Conservation (phyloP, 2,329 filamentous ascomycete genomes). For the Fusarium redolens region DNA sequence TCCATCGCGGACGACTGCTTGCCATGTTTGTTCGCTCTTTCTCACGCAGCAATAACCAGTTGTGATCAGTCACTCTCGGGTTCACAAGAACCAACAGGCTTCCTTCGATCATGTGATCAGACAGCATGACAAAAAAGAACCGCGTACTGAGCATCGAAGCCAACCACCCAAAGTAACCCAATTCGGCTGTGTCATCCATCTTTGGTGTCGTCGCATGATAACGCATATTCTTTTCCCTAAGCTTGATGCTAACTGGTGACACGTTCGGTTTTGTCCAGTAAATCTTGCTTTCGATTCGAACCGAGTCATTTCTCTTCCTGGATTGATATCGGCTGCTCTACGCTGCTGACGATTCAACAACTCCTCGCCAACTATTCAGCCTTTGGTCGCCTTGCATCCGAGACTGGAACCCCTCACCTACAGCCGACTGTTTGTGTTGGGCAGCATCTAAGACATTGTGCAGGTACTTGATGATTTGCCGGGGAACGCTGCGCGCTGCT, state of each 20-base stretch:
- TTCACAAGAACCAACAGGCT: slow-evolving; percentile 26
- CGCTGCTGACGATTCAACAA: slow-evolving; percentile 21
- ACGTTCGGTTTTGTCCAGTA: slow-evolving; percentile 6
- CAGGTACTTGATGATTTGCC: slow-evolving; percentile 34
- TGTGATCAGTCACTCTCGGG: slow-evolving; percentile 36
- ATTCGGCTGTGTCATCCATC: slow-evolving; percentile 35
- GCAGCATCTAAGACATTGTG: slow-evolving; percentile 36
- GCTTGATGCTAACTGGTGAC: slow-evolving; percentile 16
- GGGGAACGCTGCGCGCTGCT: slow-evolving; percentile 29
- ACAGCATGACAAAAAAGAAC: slow-evolving; percentile 17
- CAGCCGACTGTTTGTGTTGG: slow-evolving; percentile 17
- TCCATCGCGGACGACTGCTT: slow-evolving; percentile 14
- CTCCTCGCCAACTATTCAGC: slow-evolving; percentile 8
- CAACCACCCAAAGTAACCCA: slow-evolving; percentile 31
- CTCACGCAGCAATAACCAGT: slow-evolving; percentile 11
- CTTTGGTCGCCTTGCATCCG: slow-evolving; percentile 32
- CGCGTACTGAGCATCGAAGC: slow-evolving; percentile 7
- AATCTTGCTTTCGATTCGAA: slow-evolving; percentile 4
- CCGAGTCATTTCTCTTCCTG: slow-evolving; percentile 3
- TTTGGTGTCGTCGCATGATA: slow-evolving; percentile 37
- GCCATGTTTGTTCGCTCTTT: slow-evolving; percentile 9
- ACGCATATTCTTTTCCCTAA: slow-evolving; percentile 3
- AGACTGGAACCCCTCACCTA: slow-evolving; percentile 31
- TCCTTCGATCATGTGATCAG: slow-evolving; percentile 44
- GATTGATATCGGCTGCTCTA: slow-evolving; percentile 15